phyloP scores from a whole-genome alignment of 2,329 filamentous ascomycete genomes.

The Zymoseptoria crescenta region DNA sequence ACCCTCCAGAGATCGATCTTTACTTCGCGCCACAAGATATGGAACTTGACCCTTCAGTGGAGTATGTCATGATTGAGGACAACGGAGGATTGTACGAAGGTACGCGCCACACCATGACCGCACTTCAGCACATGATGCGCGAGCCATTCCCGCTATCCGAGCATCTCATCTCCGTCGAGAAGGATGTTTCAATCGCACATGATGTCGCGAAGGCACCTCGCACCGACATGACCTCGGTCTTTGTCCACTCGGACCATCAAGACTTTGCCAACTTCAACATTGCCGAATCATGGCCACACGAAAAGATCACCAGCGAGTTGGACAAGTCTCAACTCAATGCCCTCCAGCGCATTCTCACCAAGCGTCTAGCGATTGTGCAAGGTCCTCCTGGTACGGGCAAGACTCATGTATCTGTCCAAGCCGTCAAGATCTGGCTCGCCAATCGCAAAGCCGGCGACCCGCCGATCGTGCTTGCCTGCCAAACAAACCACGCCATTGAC shows the following conservation, averaged over 20 bases:
- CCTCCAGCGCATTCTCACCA: constrained; percentile 61
- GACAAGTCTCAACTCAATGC: constrained; percentile 66
- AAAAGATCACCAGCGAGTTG: constrained; percentile 41
- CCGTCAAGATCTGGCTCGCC: constrained; percentile 56
- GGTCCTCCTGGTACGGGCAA: constrained; percentile 77
- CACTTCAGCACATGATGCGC: constrained; percentile 57
- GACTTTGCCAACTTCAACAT: constrained; percentile 45
- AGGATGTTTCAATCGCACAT: constrained; percentile 41
- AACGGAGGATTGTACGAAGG: constrained; percentile 70
- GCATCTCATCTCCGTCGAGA: constrained; percentile 49
- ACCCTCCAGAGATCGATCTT: constrained; percentile 67
- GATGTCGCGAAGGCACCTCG: constrained; percentile 46
- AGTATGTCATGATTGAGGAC: constrained; percentile 73
- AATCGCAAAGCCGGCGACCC: constrained; percentile 51
- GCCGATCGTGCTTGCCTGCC: constrained; percentile 71
- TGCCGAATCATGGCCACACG: constrained; percentile 47
- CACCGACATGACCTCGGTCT: constrained; percentile 39
- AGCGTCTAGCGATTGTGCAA: constrained; percentile 67
- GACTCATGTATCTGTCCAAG: constrained; percentile 70
- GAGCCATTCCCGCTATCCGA: constrained; percentile 56
- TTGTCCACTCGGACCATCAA: constrained; percentile 19
- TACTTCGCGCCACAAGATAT: constrained; percentile 59
- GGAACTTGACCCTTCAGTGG: constrained; percentile 59
- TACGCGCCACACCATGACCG: constrained; percentile 61
- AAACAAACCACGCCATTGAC: constrained; percentile 87